A percentile compares a stretch with the other conserved stretches of the same genome.
Evolutionary conservation across 2,329 filamentous ascomycete genomes (phyloP).

Genomic region (Xylariaceae sp.): DNA sequence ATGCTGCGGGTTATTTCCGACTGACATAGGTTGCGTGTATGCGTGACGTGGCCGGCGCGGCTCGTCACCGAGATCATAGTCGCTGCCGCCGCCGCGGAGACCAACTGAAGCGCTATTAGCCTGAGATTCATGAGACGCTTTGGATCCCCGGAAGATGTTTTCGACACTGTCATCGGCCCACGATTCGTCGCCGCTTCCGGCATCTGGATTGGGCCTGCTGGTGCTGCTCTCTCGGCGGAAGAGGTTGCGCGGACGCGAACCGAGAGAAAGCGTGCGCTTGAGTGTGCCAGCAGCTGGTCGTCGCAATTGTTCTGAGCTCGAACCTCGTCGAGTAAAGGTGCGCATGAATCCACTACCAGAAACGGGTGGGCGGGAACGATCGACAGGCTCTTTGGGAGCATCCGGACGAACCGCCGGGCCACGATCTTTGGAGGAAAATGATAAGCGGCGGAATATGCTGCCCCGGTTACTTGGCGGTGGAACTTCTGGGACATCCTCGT

Average conservation of each 20-base stretch:
- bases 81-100: conserved; percentile 32
- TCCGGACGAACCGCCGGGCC: conserved; percentile 37
- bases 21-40: conserved; percentile 24
- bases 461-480: conserved; percentile 34
- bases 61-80: conserved; percentile 53
- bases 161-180: conserved; percentile 44
- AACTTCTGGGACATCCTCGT: conserved; percentile 36
- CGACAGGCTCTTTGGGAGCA: conserved; percentile 33
- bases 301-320: conserved; percentile 36
- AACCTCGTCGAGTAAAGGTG: conserved; percentile 40
- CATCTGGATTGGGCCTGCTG: conserved; percentile 38
- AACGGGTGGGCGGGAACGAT: conserved; percentile 44
- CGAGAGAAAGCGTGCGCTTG: conserved; percentile 57
- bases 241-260: conserved; percentile 39
- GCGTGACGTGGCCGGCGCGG: conserved; percentile 34
- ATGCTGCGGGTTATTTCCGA: conserved; percentile 7
- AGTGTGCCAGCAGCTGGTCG: conserved; percentile 36
- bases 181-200: conserved; percentile 52
- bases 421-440: conserved; percentile 40
- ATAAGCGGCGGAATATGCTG: conserved; percentile 41
- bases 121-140: conserved; percentile 20
- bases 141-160: conserved; percentile 11
- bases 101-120: conserved; percentile 14
- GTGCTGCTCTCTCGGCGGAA: conserved; percentile 37
- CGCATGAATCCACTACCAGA: conserved; percentile 43